Percentiles rank a stretch among this genome's conserved stretches.
Conservation (phyloP, 176 grass and related monocot species). For the Paspalum notatum region DNA sequence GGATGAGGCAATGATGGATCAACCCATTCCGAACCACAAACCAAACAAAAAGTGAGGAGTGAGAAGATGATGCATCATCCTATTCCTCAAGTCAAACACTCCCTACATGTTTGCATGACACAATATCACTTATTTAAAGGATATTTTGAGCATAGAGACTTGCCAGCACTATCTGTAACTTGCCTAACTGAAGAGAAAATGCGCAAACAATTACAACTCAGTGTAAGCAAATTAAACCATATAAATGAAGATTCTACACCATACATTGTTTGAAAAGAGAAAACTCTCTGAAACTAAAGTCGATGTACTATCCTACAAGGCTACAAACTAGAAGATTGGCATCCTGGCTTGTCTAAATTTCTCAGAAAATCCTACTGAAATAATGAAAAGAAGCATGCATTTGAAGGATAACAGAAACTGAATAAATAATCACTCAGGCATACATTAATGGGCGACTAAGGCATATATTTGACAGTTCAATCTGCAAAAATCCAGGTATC, state of each 20-base stretch:
- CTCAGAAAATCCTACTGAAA: not conserved
- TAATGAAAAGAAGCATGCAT: not conserved
- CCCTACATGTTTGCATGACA: not conserved
- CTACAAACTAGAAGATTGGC: not conserved
- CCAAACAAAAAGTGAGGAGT: too few relatives aligned
- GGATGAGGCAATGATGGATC: too few relatives aligned
- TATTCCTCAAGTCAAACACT: too few relatives aligned
- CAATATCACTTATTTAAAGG: not conserved
- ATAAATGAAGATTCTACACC: not conserved
- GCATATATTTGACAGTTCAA: not conserved
- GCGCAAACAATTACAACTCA: not conserved
- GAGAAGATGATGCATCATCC: too few relatives aligned
- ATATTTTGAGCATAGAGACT: not conserved
- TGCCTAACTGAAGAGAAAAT: not conserved
- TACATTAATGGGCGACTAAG: not conserved
- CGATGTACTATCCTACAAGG: not conserved
- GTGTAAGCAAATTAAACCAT: too few relatives aligned
- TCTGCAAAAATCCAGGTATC: constrained; percentile 13
- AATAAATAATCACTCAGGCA: not conserved
- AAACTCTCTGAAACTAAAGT: not conserved
- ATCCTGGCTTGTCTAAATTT: not conserved
- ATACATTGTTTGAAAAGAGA: not conserved
- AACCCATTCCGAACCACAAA: too few relatives aligned
- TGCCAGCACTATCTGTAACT: not conserved
- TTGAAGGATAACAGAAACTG: not conserved